Base-by-base conservation (phyloP, 176 grass and related monocot species). In the Tuctoria greenei region DNA sequence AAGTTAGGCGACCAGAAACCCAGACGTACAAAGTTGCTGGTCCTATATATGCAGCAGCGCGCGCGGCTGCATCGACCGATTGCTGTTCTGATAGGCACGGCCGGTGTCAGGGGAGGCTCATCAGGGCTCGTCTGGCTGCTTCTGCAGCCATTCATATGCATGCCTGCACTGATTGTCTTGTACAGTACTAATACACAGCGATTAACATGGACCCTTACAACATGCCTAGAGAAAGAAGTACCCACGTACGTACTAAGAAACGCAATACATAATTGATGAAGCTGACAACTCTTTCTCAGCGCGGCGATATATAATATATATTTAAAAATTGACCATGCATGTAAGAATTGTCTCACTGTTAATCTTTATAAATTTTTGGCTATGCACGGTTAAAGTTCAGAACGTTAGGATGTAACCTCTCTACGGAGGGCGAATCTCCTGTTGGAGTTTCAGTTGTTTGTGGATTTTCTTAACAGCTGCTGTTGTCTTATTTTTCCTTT, bases 171-270 rank as follows among this genome's bases (percentile, higher is more conserved):
- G 57, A 5, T 43, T 17, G 57, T 45, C 15, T 21, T 60, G 10
- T 60, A 31, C 3, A 31, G n/a, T 31, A 31, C 18, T 54, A 42
- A 39, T 26, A 26, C 24, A 23, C 39, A 23, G 17, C 17, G 38
- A 17, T 43, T 44, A 45, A 61, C 60, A n/a, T 8, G 16, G 15
- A 59, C 15, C 38, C 37, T 4, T 55, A 59, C 23, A 61, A 44
- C 40, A 61, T 74, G 21, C 52, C 71, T 58, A 10, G 21, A 56
- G 34, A 15, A n/a, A 74, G 72, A 61, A 74, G 10, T 71, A 21
- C 62, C 62, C 36, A 65, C 16, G 16, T 31, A 65, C 16, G 16
- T 31, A 31, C 1, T 64, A 25, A 34, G 45, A 51, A 20, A 51
- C 6, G 15, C 45, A 47, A 16, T 16, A 16, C 14, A 16, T 31